Conservation (phyloP, 2,329 filamentous ascomycete genomes). For the Phyllachora maydis region DNA sequence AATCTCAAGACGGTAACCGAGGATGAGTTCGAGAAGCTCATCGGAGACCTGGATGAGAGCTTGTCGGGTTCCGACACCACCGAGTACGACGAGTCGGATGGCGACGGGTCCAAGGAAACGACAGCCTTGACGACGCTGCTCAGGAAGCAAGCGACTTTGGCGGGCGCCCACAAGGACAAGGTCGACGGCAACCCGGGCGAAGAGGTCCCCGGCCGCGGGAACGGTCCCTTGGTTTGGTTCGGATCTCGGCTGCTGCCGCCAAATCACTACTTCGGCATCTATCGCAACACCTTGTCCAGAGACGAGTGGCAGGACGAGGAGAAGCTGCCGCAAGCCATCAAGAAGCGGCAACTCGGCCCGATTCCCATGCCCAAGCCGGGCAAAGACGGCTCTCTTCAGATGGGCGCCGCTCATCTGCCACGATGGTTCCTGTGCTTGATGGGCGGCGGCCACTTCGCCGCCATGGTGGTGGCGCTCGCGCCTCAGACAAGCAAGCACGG, state of each 20-base stretch:
- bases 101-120: conserved; percentile 37
- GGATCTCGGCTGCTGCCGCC: conserved; percentile 51
- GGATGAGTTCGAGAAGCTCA: conserved; percentile 64
- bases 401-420: conserved; percentile 43
- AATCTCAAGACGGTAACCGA: conserved; percentile 56
- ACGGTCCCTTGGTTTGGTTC: conserved; percentile 71
- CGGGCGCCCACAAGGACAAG: conserved; percentile 19
- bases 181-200: conserved; percentile 22
- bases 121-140: conserved; percentile 57
- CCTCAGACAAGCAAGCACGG: conserved; percentile 56
- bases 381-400: conserved; percentile 34
- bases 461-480: conserved; percentile 79
- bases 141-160: conserved; percentile 64
- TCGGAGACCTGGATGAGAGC: conserved; percentile 76
- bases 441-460: conserved; percentile 90
- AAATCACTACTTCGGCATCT: conserved; percentile 69
- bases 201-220: conserved; percentile 33
- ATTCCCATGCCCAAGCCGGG: conserved; percentile 28
- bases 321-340: conserved; percentile 45
- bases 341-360: conserved; percentile 57
- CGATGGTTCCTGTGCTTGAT: conserved; percentile 98
- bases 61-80: conserved; percentile 71
- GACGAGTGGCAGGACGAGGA: conserved; percentile 45
- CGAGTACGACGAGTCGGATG: conserved; percentile 46
- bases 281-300: conserved; percentile 58